phyloP scores from a whole-genome alignment of 768 basidiomycete genomes.

The Tylopilus sp. region DNA sequence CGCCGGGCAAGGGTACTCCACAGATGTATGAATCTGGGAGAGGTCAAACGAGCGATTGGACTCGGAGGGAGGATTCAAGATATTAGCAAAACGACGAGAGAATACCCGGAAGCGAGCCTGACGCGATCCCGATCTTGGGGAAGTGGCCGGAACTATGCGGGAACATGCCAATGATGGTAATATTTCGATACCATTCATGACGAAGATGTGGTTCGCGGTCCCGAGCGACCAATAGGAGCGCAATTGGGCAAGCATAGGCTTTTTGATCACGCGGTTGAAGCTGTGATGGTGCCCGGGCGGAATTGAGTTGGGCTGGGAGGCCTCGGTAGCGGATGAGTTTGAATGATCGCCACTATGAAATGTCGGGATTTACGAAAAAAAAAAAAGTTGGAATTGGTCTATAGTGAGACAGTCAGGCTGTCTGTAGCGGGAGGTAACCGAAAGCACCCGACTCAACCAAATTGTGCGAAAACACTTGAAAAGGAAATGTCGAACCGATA shows the following conservation, averaged over 20 bases:
- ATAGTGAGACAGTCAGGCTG: too few species aligned
- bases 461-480: neutral
- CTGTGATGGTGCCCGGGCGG: slow-evolving; percentile 1
- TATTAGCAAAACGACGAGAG: slow-evolving; percentile 2
- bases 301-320: neutral
- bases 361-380: neutral
- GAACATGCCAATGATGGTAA: slow-evolving; percentile 4
- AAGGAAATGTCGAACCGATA: slow-evolving; percentile 10
- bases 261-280: slow-evolving; percentile 18
- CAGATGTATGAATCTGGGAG: neutral
- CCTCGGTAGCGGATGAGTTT: neutral
- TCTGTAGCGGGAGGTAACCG: neutral
- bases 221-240: slow-evolving; percentile 17
- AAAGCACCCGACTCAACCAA: neutral
- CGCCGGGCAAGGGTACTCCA: neutral
- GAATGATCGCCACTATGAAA: neutral
- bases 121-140: slow-evolving; percentile 6
- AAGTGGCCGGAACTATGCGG: neutral
- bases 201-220: slow-evolving; percentile 17
- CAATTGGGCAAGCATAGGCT: slow-evolving; percentile 13
- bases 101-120: slow-evolving; percentile 18
- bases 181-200: slow-evolving; percentile 15
- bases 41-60: neutral
- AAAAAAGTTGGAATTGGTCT: neutral
- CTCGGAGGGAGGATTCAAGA: slow-evolving; percentile 12